phyloP scores from a whole-genome alignment of 139 green algal species.

The Limnomonas spitsbergensis region DNA sequence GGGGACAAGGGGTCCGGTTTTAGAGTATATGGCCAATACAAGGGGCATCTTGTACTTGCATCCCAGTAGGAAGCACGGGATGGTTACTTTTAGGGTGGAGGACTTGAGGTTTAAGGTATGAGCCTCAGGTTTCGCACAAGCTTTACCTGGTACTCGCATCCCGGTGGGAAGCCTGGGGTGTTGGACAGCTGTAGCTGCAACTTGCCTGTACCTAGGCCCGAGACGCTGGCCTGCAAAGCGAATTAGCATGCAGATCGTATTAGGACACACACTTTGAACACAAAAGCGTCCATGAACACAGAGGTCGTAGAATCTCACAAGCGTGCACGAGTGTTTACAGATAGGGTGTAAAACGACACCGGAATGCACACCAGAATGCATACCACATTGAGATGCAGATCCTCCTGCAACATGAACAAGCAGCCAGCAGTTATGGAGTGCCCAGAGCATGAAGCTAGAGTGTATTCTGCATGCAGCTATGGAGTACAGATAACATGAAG shows the following conservation, averaged over 20 bases:
- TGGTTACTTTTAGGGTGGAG: too few relatives aligned
- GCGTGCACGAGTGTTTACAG: not conserved
- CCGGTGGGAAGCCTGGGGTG: slow-evolving; percentile 34
- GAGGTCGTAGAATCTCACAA: too few relatives aligned
- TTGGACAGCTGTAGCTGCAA: slow-evolving; percentile 52
- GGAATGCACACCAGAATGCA: not conserved
- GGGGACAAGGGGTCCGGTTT: too few relatives aligned
- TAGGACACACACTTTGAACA: too few relatives aligned
- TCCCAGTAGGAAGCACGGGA: slow-evolving; percentile 33
- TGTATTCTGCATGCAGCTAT: too few relatives aligned
- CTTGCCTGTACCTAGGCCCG: slow-evolving; percentile 41
- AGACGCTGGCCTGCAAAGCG: slow-evolving; percentile 46
- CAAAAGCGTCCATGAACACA: too few relatives aligned
- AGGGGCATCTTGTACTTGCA: slow-evolving; percentile 55
- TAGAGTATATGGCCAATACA: too few relatives aligned
- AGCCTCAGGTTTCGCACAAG: not conserved
- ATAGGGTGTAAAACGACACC: not conserved
- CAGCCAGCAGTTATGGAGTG: too few relatives aligned
- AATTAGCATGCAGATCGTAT: not conserved
- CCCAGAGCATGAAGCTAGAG: too few relatives aligned
- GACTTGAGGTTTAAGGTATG: too few relatives aligned
- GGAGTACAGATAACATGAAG: too few relatives aligned
- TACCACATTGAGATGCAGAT: not conserved
- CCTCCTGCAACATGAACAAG: slow-evolving; percentile 9
- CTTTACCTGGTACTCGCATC: slow-evolving; percentile 57